These are phyloP conservation scores for Colletotrichum scovillei DNA, from an alignment of 2,329 filamentous ascomycete genomes.

Conservation along the genomic window DNA sequence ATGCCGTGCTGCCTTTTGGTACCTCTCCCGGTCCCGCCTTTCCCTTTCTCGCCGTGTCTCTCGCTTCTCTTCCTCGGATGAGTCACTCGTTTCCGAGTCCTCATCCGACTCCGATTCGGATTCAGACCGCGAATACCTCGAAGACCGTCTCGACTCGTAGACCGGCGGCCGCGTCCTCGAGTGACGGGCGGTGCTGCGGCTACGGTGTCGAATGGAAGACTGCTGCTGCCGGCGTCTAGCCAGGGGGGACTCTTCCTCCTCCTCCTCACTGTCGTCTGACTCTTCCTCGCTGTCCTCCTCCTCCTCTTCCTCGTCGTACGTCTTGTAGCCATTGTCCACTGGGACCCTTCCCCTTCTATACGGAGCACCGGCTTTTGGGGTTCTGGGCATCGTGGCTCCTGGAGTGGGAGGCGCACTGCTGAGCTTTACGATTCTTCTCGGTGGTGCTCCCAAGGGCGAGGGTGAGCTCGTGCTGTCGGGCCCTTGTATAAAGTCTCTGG, in stretches of 20 bases:
- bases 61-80: slow-evolving; percentile 45
- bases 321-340: slow-evolving; percentile 14
- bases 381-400: slow-evolving; percentile 29
- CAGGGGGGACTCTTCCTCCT: neutral
- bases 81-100: slow-evolving; percentile 51
- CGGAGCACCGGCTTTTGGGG: slow-evolving; percentile 15
- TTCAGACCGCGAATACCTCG: slow-evolving; percentile 41
- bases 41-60: slow-evolving; percentile 31
- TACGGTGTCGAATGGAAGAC: slow-evolving; percentile 42
- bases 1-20: slow-evolving; percentile 1
- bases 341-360: slow-evolving; percentile 32
- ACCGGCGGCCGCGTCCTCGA: slow-evolving; percentile 45
- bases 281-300: slow-evolving; percentile 40
- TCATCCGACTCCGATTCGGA: slow-evolving; percentile 51
- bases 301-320: slow-evolving; percentile 33
- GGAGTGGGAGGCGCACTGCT: slow-evolving; percentile 30
- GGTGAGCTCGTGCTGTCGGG: slow-evolving; percentile 45
- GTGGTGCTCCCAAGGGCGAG: slow-evolving; percentile 38
- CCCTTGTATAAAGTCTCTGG: slow-evolving; percentile 44
- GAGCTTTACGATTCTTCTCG: slow-evolving; percentile 31
- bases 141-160: slow-evolving; percentile 46
- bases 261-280: neutral
- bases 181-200: slow-evolving; percentile 50
- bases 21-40: slow-evolving; percentile 15
- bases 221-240: neutral